Percentiles rank a stretch among this genome's conserved stretches.
Conservation (phyloP, 1,284 basidiomycete genomes). For the Naganishia sp. region DNA sequence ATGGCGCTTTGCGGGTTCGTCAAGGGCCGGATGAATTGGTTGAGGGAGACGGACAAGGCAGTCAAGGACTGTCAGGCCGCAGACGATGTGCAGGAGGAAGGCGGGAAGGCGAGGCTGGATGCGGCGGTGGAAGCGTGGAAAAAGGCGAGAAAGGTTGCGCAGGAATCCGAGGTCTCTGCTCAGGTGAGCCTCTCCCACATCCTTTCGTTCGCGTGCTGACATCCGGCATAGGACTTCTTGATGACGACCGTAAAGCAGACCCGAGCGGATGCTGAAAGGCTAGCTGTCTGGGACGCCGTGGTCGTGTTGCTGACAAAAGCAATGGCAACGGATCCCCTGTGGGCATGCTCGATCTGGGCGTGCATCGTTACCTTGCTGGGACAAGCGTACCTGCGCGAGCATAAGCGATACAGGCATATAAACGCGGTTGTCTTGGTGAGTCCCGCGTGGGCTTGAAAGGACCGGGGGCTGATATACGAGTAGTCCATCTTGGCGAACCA, state of each 20-base stretch:
- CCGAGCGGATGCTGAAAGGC: background rate
- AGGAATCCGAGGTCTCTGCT: conserved; percentile 20
- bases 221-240: background rate
- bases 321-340: conserved; percentile 43
- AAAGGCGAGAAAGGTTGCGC: conserved; percentile 22
- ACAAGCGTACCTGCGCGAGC: conserved; percentile 42
- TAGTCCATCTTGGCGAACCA: conserved; percentile 16
- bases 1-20: conserved; percentile 42
- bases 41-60: conserved; percentile 37
- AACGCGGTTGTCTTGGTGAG: conserved; percentile 52
- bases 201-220: background rate
- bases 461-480: too few species aligned
- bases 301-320: conserved; percentile 42
- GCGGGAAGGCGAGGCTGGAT: background rate
- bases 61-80: conserved; percentile 9
- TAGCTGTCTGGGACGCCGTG: conserved; percentile 37
- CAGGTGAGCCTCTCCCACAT: conserved; percentile 4
- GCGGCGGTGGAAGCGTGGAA: conserved; percentile 3
- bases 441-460: conserved; percentile 12
- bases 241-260: background rate
- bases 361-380: conserved; percentile 50
- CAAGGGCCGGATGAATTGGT: conserved; percentile 31
- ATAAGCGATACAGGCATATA: conserved; percentile 38
- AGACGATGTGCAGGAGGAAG: conserved; percentile 5
- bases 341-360: conserved; percentile 52